These are phyloP conservation scores for Blastobotrys ciferrii DNA, from an alignment of 1,139 yeast species.

Conservation along the genomic window DNA sequence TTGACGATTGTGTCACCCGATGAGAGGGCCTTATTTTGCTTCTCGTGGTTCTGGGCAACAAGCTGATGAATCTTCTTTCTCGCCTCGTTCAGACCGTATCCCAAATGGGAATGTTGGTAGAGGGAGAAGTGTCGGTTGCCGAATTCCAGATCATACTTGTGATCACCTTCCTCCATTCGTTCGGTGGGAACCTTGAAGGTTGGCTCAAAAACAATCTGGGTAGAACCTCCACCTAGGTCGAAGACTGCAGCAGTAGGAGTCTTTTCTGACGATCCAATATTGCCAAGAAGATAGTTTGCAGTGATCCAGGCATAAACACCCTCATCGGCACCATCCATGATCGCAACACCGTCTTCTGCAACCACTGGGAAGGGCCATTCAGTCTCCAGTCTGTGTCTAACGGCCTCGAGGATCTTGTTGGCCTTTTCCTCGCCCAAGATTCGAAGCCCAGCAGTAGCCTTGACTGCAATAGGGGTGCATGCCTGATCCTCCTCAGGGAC, in stretches of 20 bases:
- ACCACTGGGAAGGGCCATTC: slow-evolving; percentile 92
- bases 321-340: slow-evolving; percentile 95
- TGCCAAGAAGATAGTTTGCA: slow-evolving; percentile 86
- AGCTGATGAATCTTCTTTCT: slow-evolving; percentile 71
- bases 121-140: slow-evolving; percentile 79
- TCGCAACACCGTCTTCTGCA: slow-evolving; percentile 75
- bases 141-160: slow-evolving; percentile 73
- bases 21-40: slow-evolving; percentile 12
- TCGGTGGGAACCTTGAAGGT: slow-evolving; percentile 48
- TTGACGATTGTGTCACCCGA: slow-evolving; percentile 47
- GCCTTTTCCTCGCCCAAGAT: slow-evolving; percentile 69
- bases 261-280: slow-evolving; percentile 72
- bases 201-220: slow-evolving; percentile 98
- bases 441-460: slow-evolving; percentile 97
- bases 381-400: slow-evolving; percentile 65
- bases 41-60: slow-evolving; percentile 27
- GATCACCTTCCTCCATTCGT: slow-evolving; percentile 83
- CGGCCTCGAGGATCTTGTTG: slow-evolving; percentile 67
- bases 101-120: slow-evolving; percentile 93
- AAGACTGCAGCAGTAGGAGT: slow-evolving; percentile 91
- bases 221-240: slow-evolving; percentile 97
- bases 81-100: slow-evolving; percentile 94
- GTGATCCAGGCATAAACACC: slow-evolving; percentile 99
- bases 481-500: slow-evolving; percentile 71
- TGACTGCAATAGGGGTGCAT: slow-evolving; percentile 92